Evolutionary conservation across 2,329 filamentous ascomycete genomes (phyloP).

Genomic region (Epichloe coenophiala): DNA sequence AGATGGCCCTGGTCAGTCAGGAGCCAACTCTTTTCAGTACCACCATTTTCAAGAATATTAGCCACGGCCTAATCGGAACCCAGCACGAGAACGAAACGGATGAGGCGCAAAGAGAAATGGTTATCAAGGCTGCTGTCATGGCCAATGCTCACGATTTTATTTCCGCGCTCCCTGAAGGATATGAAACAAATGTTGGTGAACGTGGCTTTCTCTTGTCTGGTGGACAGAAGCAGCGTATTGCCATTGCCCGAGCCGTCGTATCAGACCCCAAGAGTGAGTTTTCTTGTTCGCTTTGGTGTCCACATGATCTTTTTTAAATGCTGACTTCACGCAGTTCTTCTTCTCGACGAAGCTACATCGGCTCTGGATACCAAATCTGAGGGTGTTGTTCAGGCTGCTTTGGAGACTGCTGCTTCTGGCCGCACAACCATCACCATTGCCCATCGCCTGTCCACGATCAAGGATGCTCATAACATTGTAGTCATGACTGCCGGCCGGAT

Average conservation of each 20-base stretch:
- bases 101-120: constrained; percentile 55
- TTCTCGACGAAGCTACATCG: constrained; percentile 90
- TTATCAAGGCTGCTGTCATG: constrained; percentile 73
- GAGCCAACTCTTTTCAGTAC: constrained; percentile 85
- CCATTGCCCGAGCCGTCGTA: constrained; percentile 81
- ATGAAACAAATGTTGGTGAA: constrained; percentile 91
- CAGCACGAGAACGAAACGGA: constrained; percentile 51
- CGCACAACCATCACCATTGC: constrained; percentile 94
- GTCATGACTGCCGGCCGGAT: constrained; percentile 81
- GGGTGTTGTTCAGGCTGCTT: constrained; percentile 81
- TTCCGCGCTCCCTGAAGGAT: constrained; percentile 65
- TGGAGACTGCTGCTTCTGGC: constrained; percentile 73
- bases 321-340: constrained; percentile 39
- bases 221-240: constrained; percentile 93
- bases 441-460: constrained; percentile 89
- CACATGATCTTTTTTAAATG: neutral
- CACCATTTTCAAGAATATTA: constrained; percentile 80
- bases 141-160: constrained; percentile 95
- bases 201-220: constrained; percentile 85
- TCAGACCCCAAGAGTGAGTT: constrained; percentile 65
- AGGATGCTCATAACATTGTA: constrained; percentile 87
- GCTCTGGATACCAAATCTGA: constrained; percentile 91
- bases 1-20: constrained; percentile 85
- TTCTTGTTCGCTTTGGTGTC: neutral
- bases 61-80: constrained; percentile 81